Evolutionary conservation across 176 grass and related monocot species (phyloP).

Genomic region (Juncus effusus): DNA sequence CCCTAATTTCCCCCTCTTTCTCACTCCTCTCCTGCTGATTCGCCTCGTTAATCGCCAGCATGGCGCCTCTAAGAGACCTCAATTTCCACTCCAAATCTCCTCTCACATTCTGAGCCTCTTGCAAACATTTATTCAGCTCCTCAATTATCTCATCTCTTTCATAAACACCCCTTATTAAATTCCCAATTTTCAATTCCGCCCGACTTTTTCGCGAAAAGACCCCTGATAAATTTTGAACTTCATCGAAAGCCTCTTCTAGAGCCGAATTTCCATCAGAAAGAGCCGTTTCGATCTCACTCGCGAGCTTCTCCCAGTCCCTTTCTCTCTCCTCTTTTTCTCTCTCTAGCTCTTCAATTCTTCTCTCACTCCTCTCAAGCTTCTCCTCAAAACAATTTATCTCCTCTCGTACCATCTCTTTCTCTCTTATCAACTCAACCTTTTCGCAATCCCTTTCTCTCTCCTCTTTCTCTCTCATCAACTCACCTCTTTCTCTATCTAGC

Average conservation of each 20-base stretch:
- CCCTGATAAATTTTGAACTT: slow-evolving; percentile 45
- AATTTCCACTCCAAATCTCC: slow-evolving; percentile 80
- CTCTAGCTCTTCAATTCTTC: slow-evolving; percentile 40
- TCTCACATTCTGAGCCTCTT: slow-evolving; percentile 69
- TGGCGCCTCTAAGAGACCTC: slow-evolving; percentile 80
- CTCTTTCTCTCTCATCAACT: slow-evolving; percentile 24
- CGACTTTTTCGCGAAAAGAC: slow-evolving; percentile 57
- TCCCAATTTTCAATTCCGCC: slow-evolving; percentile 57
- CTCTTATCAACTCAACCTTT: slow-evolving; percentile 25
- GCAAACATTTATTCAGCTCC: slow-evolving; percentile 72
- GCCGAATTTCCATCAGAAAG: slow-evolving; percentile 64
- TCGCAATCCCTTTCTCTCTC: slow-evolving; percentile 74
- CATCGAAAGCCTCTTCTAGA: slow-evolving; percentile 62
- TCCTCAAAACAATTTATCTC: slow-evolving; percentile 54
- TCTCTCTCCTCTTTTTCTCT: slow-evolving; percentile 64
- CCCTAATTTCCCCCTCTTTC: slow-evolving; percentile 55
- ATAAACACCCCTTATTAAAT: slow-evolving; percentile 59
- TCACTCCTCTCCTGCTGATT: slow-evolving; percentile 70
- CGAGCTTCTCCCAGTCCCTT: slow-evolving; percentile 64
- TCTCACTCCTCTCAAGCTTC: slow-evolving; percentile 46
- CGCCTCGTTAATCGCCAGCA: slow-evolving; percentile 68
- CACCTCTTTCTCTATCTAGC: slow-evolving; percentile 25
- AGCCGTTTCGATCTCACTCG: slow-evolving; percentile 64
- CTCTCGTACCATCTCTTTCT: too few species aligned
- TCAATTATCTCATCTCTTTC: slow-evolving; percentile 73